These are phyloP conservation scores for Barnettozyma vustinii DNA, from an alignment of 805 yeast genomes.

Conservation along the genomic window DNA sequence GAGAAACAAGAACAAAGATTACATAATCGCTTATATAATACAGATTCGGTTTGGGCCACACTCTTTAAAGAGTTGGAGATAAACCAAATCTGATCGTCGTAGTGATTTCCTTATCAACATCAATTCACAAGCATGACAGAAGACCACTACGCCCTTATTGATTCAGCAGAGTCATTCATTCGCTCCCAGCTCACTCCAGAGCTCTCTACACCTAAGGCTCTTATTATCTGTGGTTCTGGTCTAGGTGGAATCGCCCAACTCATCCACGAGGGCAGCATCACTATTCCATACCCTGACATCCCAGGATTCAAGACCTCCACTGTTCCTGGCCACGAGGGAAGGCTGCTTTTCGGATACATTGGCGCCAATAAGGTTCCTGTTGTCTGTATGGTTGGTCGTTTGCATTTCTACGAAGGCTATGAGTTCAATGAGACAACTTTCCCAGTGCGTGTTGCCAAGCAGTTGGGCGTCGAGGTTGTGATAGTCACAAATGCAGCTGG, in stretches of 20 bases:
- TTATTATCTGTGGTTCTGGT: constrained; percentile 94
- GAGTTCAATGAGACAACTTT: constrained; percentile 75
- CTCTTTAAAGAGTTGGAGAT: too few species aligned
- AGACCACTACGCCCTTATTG: constrained; percentile 12
- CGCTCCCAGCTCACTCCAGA: constrained; percentile 6
- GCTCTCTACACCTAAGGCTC: constrained; percentile 46
- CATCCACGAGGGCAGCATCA: constrained; percentile 33
- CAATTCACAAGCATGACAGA: neutral
- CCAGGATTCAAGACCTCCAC: constrained; percentile 83
- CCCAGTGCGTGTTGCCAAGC: constrained; percentile 72
- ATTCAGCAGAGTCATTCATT: constrained; percentile 16
- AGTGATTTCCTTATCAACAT: too few species aligned
- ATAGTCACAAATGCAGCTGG: constrained; percentile 97
- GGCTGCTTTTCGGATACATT: constrained; percentile 70
- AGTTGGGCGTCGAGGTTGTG: constrained; percentile 54
- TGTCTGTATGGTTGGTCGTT: constrained; percentile 88
- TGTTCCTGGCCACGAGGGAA: constrained; percentile 87
- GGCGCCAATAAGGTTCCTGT: constrained; percentile 70
- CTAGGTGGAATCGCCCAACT: constrained; percentile 73
- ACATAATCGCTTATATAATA: too few species aligned
- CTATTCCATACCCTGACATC: constrained; percentile 54
- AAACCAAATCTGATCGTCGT: too few species aligned
- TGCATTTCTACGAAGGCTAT: constrained; percentile 92
- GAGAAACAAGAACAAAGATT: too few species aligned
- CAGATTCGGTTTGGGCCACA: too few species aligned